These are phyloP conservation scores for Shiraia sp. DNA, from an alignment of 2,329 filamentous ascomycete genomes.

Conservation along the genomic window DNA sequence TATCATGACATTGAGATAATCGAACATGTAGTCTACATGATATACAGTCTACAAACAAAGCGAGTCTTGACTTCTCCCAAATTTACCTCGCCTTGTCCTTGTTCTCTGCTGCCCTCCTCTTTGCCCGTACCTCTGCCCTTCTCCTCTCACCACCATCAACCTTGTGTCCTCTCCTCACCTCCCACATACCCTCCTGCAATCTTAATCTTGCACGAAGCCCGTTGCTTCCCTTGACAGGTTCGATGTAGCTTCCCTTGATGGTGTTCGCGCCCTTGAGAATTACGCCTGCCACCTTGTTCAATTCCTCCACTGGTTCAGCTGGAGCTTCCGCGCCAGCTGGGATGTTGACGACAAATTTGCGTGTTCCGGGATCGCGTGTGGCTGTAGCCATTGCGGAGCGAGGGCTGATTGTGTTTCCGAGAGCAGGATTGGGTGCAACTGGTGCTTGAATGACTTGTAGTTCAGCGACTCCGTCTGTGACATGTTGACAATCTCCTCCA, in stretches of 20 bases:
- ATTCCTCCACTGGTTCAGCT: constrained; percentile 48
- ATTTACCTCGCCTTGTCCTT: constrained; percentile 63
- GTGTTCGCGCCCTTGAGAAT: constrained; percentile 68
- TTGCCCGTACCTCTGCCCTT: constrained; percentile 81
- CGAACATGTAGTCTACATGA: neutral
- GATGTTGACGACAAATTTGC: constrained; percentile 64
- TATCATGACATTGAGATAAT: neutral
- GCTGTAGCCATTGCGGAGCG: constrained; percentile 51
- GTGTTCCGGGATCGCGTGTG: constrained; percentile 58
- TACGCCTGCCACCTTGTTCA: constrained; percentile 65
- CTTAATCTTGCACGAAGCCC: constrained; percentile 67
- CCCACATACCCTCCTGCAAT: constrained; percentile 89
- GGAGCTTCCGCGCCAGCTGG: constrained; percentile 46
- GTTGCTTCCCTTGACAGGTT: constrained; percentile 65
- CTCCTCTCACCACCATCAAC: constrained; percentile 95
- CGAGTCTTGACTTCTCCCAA: neutral
- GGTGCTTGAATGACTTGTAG: constrained; percentile 62
- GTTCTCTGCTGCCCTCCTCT: constrained; percentile 78
- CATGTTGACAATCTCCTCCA: constrained; percentile 79
- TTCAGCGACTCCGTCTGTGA: constrained; percentile 62
- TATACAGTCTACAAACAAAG: neutral
- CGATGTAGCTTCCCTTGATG: constrained; percentile 75
- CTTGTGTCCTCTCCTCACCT: constrained; percentile 83
- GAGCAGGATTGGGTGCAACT: constrained; percentile 32
- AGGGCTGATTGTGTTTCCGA: constrained; percentile 26